Evolutionary conservation across 2,329 filamentous ascomycete genomes (phyloP), one percentile per base, ranked within the genome.

Genomic region (Sporothrix inflata): DNA sequence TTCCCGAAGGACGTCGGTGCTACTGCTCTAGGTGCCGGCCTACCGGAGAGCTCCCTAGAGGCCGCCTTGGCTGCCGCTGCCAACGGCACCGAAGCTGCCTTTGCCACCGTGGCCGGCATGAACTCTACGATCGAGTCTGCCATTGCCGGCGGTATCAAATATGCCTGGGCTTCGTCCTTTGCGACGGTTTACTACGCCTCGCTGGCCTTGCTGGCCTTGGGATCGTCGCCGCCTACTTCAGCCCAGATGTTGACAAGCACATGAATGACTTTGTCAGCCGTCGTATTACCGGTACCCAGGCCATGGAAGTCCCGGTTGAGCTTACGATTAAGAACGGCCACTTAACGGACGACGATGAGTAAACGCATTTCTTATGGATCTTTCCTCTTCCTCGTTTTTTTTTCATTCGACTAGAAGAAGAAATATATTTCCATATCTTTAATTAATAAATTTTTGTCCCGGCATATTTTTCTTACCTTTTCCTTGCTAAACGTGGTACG

Each of bases 261-360:
- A 51, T 73, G 66, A 72, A 69, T 42, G 55, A 69, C 67, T 73
- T 67, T 7, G 72, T 73, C 12, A 69, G 34, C 19, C 72, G 70
- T 9, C 72, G 72, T 21, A 70, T 73, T 47, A 60, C 21, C 24
- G 73, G 73, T 53, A 74, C 73, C 5, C 38, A 34, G 30, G 73
- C 70, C 19, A 72, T 57, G 24, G 47, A 70, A 12, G 61, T 73
- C 1, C 69, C 72, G 2, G 63, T 16, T 1, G 69, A 73, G 51
- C 51, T 19, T 8, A 73, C 72, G 4, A 73, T 73, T n/a, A 53
- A 60, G 38, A 45, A 71, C 12, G 27, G 16, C 4, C 70, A 71
- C n/a, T 7, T 70, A 65, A 45, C 65, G 57, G 30, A 34, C 30
- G 65, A 73, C 4, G 2, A 65, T 27, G 21, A 53, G 11, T 53